Conservation (phyloP, 495 filamentous ascomycete genomes). For the Aeminium ludgeri region DNA sequence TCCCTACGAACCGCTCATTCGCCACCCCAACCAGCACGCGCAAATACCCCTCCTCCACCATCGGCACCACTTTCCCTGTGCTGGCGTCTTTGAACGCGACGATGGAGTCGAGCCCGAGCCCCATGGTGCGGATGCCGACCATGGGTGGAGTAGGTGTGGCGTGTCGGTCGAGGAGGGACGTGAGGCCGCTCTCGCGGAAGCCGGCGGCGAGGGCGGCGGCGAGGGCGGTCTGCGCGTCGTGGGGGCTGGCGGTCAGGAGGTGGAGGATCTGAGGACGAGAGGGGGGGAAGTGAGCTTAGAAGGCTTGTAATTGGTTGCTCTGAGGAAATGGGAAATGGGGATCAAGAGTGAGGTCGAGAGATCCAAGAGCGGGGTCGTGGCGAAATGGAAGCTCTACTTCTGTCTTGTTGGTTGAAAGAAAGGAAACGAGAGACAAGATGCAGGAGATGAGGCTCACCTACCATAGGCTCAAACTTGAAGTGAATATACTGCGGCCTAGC, state of each 20-base stretch:
- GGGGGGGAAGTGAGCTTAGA: too few species aligned
- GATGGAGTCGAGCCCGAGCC: constrained; percentile 60
- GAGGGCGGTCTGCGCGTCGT: constrained; percentile 55
- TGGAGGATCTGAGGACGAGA: constrained; percentile 46
- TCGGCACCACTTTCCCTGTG: constrained; percentile 18
- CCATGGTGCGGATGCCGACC: constrained; percentile 67
- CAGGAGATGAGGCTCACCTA: constrained; percentile 24
- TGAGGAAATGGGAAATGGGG: too few species aligned
- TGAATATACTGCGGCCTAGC: constrained; percentile 45
- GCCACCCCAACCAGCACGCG: constrained; percentile 46
- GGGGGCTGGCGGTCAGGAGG: constrained; percentile 53
- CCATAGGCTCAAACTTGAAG: constrained; percentile 92
- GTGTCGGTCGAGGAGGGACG: background rate
- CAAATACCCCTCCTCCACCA: constrained; percentile 40
- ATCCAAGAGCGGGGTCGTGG: too few species aligned
- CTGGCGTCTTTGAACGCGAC: constrained; percentile 36
- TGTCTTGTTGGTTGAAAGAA: background rate
- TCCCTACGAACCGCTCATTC: constrained; percentile 62
- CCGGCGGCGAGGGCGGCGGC: constrained; percentile 60
- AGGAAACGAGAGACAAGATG: background rate
- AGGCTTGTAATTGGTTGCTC: background rate
- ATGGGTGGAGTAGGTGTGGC: constrained; percentile 28
- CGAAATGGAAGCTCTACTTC: background rate
- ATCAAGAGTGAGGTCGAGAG: too few species aligned
- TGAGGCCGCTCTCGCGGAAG: constrained; percentile 70